Evolutionary conservation across 306 rosid species (phyloP).

Genomic region (Crotalaria pallida): DNA sequence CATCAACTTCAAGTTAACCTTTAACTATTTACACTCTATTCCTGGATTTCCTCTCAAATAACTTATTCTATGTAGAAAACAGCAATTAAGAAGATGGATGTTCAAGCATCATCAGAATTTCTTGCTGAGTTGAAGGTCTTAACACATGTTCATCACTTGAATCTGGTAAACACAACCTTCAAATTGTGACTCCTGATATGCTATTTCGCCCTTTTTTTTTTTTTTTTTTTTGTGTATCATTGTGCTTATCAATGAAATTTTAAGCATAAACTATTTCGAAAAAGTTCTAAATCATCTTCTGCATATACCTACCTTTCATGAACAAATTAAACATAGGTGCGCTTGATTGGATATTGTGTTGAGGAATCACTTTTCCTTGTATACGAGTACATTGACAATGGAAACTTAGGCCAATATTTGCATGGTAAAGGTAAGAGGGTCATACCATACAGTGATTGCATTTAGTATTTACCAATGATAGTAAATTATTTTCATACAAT

Average conservation of each 20-base stretch:
- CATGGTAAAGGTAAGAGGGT: slow-evolving; percentile 62
- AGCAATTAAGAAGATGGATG: slow-evolving; percentile 49
- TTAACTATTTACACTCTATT: neutral
- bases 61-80: slow-evolving; percentile 52
- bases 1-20: neutral
- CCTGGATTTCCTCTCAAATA: neutral
- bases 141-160: slow-evolving; percentile 90
- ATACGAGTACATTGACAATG: slow-evolving; percentile 55
- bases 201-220: neutral
- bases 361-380: slow-evolving; percentile 80
- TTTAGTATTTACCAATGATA: neutral
- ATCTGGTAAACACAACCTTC: slow-evolving; percentile 54
- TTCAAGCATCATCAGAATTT: slow-evolving; percentile 84
- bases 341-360: slow-evolving; percentile 85
- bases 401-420: slow-evolving; percentile 65
- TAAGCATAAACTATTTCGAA: neutral
- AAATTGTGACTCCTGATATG: neutral
- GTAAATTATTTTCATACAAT: neutral
- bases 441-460: neutral
- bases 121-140: slow-evolving; percentile 77
- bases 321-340: slow-evolving; percentile 65
- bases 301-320: neutral
- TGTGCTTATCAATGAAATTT: neutral
- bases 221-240: neutral
- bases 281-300: neutral